Conservation (phyloP, 176 grass and related monocot species). For the Triticum turgidum region DNA sequence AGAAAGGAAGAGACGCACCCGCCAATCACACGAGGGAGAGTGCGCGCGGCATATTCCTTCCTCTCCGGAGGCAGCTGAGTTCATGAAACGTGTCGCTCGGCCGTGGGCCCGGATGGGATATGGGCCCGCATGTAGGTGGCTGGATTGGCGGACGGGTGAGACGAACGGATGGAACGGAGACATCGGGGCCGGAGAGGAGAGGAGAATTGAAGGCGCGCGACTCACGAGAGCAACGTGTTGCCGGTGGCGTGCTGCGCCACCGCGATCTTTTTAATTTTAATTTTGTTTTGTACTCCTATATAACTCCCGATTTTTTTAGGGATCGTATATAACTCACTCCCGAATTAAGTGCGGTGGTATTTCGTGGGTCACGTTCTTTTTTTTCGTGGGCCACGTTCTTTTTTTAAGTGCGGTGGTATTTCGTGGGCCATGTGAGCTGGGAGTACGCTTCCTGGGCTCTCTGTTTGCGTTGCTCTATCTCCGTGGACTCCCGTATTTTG, state of each 20-base stretch:
- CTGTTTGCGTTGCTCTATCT: too few relatives aligned
- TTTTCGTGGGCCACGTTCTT: too few relatives aligned
- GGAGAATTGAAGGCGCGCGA: not conserved
- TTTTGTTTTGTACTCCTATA: too few relatives aligned
- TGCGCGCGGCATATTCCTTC: not conserved
- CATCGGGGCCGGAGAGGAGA: not conserved
- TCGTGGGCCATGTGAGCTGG: too few relatives aligned
- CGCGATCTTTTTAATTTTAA: not conserved
- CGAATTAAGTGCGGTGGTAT: too few relatives aligned
- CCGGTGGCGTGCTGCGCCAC: not conserved
- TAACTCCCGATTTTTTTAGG: too few relatives aligned
- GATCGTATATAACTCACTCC: too few relatives aligned
- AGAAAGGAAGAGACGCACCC: not conserved
- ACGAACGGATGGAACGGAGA: not conserved
- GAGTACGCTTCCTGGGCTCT: too few relatives aligned
- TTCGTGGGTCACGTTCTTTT: too few relatives aligned
- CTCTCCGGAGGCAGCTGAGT: not conserved
- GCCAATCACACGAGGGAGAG: constrained; percentile 11
- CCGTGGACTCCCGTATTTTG: too few relatives aligned
- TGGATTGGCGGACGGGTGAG: not conserved
- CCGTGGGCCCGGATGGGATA: not conserved
- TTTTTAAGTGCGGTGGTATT: too few relatives aligned
- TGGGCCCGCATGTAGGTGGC: not conserved
- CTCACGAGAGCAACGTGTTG: not conserved
- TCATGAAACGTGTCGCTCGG: not conserved